Evolutionary conservation across 2,329 filamentous ascomycete species (phyloP).

Genomic region (Ophiocordyceps sinensis): DNA sequence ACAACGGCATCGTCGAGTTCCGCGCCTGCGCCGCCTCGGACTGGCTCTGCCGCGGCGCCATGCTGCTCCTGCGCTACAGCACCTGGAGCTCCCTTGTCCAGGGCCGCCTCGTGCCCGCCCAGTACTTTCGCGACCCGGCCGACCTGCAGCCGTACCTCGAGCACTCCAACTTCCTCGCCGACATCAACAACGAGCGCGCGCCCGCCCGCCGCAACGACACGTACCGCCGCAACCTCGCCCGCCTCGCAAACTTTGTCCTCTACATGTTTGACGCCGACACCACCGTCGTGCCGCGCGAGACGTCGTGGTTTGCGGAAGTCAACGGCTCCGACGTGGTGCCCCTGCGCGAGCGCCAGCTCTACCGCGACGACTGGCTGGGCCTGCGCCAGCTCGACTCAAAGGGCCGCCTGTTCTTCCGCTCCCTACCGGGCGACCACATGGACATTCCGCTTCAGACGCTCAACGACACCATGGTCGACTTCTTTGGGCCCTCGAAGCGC

Average conservation of each 20-base stretch:
- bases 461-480: slow-evolving; percentile 49
- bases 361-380: slow-evolving; percentile 88
- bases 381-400: slow-evolving; percentile 65
- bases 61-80: slow-evolving; percentile 63
- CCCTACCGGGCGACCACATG: slow-evolving; percentile 72
- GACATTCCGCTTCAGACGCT: slow-evolving; percentile 52
- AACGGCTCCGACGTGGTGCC: slow-evolving; percentile 54
- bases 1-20: slow-evolving; percentile 84
- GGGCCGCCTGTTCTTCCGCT: slow-evolving; percentile 63
- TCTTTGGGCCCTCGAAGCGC: slow-evolving; percentile 41
- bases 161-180: slow-evolving; percentile 76
- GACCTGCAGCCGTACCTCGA: slow-evolving; percentile 58
- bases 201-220: slow-evolving; percentile 47
- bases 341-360: slow-evolving; percentile 56
- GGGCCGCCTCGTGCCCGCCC: slow-evolving; percentile 69
- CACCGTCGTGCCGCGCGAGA: slow-evolving; percentile 81
- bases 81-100: slow-evolving; percentile 74
- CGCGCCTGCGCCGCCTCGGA: slow-evolving; percentile 57
- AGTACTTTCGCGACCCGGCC: slow-evolving; percentile 70
- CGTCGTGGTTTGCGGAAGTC: slow-evolving; percentile 79
- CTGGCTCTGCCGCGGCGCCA: slow-evolving; percentile 67
- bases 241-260: slow-evolving; percentile 69
- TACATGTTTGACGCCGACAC: slow-evolving; percentile 78
- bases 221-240: slow-evolving; percentile 58
- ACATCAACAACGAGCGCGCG: slow-evolving; percentile 84